Conservation (phyloP, 495 filamentous ascomycete species). For the Penicillium egyptiacum region DNA sequence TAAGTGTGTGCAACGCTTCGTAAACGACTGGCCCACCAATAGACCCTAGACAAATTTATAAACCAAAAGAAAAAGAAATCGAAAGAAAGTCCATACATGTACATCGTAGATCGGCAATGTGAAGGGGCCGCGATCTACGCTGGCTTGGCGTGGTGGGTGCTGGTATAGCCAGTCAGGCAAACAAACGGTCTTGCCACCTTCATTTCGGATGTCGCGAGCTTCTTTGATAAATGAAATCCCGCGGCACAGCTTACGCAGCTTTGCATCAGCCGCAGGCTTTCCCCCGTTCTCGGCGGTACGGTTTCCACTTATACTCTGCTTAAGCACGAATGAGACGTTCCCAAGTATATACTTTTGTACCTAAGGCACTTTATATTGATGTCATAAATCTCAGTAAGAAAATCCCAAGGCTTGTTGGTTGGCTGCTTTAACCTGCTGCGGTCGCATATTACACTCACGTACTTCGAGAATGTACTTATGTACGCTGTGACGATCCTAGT, state of each 20-base stretch:
- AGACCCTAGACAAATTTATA: neutral
- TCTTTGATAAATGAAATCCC: neutral
- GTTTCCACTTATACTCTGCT: neutral
- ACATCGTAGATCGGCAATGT: neutral
- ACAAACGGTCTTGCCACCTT: constrained; percentile 19
- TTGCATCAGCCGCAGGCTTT: constrained; percentile 6
- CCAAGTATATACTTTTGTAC: neutral
- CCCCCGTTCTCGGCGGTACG: neutral
- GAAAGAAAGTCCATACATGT: neutral
- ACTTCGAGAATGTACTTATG: too few species aligned
- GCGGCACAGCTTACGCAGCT: constrained; percentile 16
- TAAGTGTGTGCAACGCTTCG: too few species aligned
- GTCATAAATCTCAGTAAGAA: neutral
- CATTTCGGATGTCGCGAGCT: neutral
- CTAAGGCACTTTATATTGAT: neutral
- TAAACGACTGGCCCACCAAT: constrained; percentile 13
- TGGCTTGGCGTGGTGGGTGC: neutral
- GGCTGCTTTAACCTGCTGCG: too few species aligned
- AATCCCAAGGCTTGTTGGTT: neutral
- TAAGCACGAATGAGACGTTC: neutral
- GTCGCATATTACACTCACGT: too few species aligned
- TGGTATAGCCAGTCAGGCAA: constrained; percentile 17
- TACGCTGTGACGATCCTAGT: too few species aligned
- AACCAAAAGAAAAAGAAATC: neutral
- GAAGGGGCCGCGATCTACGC: neutral